These are phyloP conservation scores for Boletus huronensis DNA, from an alignment of 768 basidiomycete genomes.

Conservation along the genomic window DNA sequence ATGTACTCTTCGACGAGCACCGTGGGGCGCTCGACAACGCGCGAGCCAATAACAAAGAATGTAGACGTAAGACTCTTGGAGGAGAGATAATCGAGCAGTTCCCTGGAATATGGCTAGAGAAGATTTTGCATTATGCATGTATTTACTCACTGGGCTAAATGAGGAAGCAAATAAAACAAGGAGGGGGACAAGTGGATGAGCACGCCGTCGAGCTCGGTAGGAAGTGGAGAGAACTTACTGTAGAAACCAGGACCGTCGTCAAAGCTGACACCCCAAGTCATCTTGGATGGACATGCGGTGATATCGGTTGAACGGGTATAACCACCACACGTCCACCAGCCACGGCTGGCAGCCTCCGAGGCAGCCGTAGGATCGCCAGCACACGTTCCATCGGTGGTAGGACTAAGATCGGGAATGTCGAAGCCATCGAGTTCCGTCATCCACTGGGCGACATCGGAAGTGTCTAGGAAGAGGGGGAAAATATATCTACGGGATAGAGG, in stretches of 20 bases:
- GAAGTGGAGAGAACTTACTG: conserved; percentile 48
- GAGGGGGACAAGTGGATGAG: conserved; percentile 4
- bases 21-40: conserved; percentile 72
- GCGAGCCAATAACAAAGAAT: conserved; percentile 89
- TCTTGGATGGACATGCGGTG: conserved; percentile 59
- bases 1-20: conserved; percentile 80
- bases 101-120: conserved; percentile 35
- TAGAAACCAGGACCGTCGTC: conserved; percentile 87
- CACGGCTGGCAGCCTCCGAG: conserved; percentile 54
- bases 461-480: not conserved
- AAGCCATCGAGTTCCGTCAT: conserved; percentile 70
- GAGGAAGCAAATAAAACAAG: not conserved
- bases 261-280: conserved; percentile 79
- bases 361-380: conserved; percentile 52
- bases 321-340: conserved; percentile 93
- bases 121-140: not conserved
- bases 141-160: conserved; percentile 48
- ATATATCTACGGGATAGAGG: not conserved
- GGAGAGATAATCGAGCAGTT: conserved; percentile 68
- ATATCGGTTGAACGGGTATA: conserved; percentile 59
- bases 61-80: conserved; percentile 68
- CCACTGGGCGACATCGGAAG: conserved; percentile 64
- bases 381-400: conserved; percentile 71
- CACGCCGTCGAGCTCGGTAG: not conserved
- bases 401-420: conserved; percentile 60